These are phyloP conservation scores for Pyrenopolyporus hunteri DNA, from an alignment of 495 filamentous ascomycete species.

Conservation along the genomic window DNA sequence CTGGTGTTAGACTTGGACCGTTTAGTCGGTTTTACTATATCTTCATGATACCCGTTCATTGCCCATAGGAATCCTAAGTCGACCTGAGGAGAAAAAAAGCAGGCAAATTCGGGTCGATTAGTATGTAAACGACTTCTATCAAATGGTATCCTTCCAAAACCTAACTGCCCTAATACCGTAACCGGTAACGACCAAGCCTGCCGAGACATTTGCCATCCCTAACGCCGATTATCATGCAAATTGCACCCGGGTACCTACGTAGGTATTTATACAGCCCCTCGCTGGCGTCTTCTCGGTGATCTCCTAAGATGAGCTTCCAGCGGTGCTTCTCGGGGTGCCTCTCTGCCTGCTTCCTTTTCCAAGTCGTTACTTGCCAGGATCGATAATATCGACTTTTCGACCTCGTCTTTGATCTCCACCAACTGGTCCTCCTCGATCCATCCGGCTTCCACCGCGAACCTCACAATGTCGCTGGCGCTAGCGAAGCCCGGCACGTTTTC, in stretches of 20 bases:
- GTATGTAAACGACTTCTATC: not conserved
- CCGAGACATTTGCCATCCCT: not conserved
- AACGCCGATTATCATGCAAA: constrained; percentile 11
- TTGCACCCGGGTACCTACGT: not conserved
- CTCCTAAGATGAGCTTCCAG: not conserved
- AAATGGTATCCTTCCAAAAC: constrained; percentile 1
- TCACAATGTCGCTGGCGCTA: constrained; percentile 51
- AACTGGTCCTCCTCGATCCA: constrained; percentile 55
- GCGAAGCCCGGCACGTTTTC: constrained; percentile 46
- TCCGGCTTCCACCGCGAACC: constrained; percentile 51
- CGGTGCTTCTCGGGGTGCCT: not conserved
- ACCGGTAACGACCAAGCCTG: not conserved
- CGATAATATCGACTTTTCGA: constrained; percentile 42
- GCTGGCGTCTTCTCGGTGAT: constrained; percentile 15
- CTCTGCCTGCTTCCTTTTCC: constrained; percentile 4
- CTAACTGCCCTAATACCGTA: not conserved
- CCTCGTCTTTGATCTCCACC: constrained; percentile 41
- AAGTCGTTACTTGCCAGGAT: constrained; percentile 28
- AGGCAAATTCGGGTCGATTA: not conserved
- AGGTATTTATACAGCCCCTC: not conserved
- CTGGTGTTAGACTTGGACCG: no score
- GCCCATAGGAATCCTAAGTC: not conserved
- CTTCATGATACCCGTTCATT: not conserved
- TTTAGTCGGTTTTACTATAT: no score
- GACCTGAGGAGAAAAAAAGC: not conserved